phyloP scores from a whole-genome alignment of 345 rosid species.

The Lepidium africanum region DNA sequence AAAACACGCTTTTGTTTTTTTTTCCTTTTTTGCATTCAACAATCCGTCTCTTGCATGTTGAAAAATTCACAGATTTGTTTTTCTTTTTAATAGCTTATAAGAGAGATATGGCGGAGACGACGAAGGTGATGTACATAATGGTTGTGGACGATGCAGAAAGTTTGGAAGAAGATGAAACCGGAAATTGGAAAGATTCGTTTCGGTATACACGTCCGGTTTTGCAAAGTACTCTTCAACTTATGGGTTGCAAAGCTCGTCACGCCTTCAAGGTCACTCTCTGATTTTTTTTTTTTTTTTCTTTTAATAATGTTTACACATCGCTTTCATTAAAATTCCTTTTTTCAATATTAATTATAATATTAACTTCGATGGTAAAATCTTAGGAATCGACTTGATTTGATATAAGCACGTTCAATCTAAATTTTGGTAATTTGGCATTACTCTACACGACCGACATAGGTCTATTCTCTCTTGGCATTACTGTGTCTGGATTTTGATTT shows the following conservation, averaged over 20 bases:
- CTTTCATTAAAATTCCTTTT: not conserved
- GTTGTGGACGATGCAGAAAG: slow-evolving; percentile 56
- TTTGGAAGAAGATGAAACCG: slow-evolving; percentile 31
- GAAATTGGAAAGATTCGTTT: slow-evolving; percentile 49
- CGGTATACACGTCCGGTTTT: slow-evolving; percentile 84
- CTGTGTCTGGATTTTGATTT: not conserved
- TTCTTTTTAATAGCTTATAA: not conserved
- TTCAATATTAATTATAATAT: no score
- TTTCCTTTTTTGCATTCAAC: not conserved
- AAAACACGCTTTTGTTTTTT: not conserved
- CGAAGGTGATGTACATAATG: slow-evolving; percentile 76
- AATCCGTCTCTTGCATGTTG: not conserved
- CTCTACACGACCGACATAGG: slow-evolving; percentile 1
- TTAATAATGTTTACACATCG: not conserved
- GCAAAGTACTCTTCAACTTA: slow-evolving; percentile 90
- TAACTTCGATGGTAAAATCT: no score
- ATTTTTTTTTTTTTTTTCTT: not conserved
- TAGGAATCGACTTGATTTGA: no score
- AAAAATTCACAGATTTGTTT: not conserved
- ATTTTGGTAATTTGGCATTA: not conserved
- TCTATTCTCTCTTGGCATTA: not conserved
- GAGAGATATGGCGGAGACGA: slow-evolving; percentile 47
- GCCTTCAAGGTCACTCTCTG: slow-evolving; percentile 59
- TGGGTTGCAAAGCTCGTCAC: slow-evolving; percentile 98
- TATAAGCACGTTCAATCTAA: not conserved